Conservation (phyloP, 73 alveolate genomes). For the Tetrahymena thermophila region DNA sequence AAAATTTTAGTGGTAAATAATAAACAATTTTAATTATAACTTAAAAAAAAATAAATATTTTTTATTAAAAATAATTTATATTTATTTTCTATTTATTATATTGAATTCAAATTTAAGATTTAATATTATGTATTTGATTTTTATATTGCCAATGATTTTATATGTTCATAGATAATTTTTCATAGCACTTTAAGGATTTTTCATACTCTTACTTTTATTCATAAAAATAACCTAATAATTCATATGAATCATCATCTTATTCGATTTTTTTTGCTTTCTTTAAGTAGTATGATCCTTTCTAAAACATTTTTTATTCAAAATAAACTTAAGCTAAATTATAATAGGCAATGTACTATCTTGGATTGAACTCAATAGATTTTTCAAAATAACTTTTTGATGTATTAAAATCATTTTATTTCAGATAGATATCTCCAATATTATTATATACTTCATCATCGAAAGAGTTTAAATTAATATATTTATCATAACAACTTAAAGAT, state of each 20-base stretch:
- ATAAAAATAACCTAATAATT: not conserved
- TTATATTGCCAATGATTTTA: no score
- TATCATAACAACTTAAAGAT: not conserved
- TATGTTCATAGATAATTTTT: no score
- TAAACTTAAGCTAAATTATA: not conserved
- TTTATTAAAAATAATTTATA: no score
- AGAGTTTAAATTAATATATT: not conserved
- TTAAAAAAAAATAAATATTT: no score
- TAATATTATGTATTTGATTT: no score
- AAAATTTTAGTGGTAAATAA: no score
- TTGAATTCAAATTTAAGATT: not conserved
- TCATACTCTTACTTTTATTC: no score
- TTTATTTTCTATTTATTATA: no score
- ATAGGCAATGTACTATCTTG: not conserved
- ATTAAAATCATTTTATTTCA: not conserved
- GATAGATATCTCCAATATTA: not conserved
- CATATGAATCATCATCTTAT: not conserved
- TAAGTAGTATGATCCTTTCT: not conserved
- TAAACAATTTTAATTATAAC: no score
- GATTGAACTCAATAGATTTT: not conserved
- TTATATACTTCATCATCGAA: not conserved
- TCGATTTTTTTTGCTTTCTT: not conserved
- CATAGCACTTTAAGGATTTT: not conserved
- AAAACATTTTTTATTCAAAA: no score
- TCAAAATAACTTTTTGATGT: not conserved